Evolutionary conservation across 768 basidiomycete genomes (phyloP), one percentile per base, ranked within the genome.

Genomic region (Lepiota brunneoincarnata): DNA sequence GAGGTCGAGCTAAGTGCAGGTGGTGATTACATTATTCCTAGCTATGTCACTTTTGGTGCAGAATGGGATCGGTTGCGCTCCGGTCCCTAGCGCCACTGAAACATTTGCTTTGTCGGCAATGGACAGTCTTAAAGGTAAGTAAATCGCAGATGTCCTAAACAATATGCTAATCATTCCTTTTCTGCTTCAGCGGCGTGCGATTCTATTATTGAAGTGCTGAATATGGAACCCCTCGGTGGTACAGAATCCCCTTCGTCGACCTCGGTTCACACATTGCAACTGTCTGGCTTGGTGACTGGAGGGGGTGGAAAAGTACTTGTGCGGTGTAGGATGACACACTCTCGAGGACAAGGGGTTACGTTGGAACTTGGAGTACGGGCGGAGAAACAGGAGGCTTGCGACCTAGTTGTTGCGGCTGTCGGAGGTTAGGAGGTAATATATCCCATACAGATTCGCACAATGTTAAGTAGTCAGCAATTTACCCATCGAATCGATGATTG

Each of bases 291-390:
- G 58, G 89, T 97, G 15, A 79, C 81, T 21, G 95, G 96, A 28
- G 94, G 94, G 20, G 93, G 91, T 21, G 95, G 94, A n/a, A 98
- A 98, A 75, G 91, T 97, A 28, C 80, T 99, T 52, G 94, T 86
- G 20, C 84, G 94, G 58, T 91, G 90, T 74, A 81, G 96, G 57
- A 99, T 98, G 97, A 98, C 96, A 10, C 98, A 82, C 71, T 86
- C 89, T 40, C 76, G 86, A 57, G 93, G 91, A 14, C 78, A 87
- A 60, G 97, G 97, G 7, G 97, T 99, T 15, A 95, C 93, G 28
- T 74, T 99, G 54, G 95, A 98, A 73, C 73, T 99, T 39, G 79
- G 81, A 24, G 95, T 96, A 18, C 85, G 96, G 46, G 94, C 94
- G 48, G 97, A 99, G 69, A 87, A 89, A 71, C 84, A 90, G 66